Base-by-base conservation (phyloP, 768 basidiomycete species). In the Tulasnella sp. region DNA sequence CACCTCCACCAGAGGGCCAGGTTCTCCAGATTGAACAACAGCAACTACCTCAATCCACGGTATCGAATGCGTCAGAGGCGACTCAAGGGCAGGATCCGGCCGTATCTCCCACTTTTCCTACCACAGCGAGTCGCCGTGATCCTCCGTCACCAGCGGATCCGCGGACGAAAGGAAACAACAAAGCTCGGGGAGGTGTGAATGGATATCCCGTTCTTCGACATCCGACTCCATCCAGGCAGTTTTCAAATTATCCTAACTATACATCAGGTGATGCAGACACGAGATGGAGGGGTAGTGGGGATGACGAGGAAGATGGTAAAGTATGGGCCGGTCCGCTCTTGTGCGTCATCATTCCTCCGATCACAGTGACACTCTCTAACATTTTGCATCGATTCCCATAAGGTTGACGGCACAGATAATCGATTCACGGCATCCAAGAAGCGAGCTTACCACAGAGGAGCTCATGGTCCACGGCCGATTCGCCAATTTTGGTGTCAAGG, bases 161-260 rank as follows among this genome's bases (percentile, higher is more conserved):
- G 35, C 63, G 35, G 14, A 34, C 35, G n/a, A 26, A 44, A n/a
- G 40, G 6, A 2, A 19, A 22, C 17, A 22, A 11, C 4, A 59
- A 59, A 26, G 52, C 52, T 26, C 52, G 26, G n/a, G 52, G 52
- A 59, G 29, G 22, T n/a, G 52, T n/a, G n/a, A 59, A 59, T 12
- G 52, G 52, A 29, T 85, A 85, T 75, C 77, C 81, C 40, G 83
- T 80, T 35, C 79, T 90, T 70, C 82, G 78, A 12, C 81, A 85
- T 69, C 91, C 91, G 3, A 78, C 83, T 19, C 91, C 92, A 37
- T 81, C 85, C 3, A 76, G 75, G 16, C 82, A 81, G 3, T 86
- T 91, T 77, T 75, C 78, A 19, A 86, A 87, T 67, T 93, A 92
- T 79, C 92, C 91, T 14, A 87, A 88, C 76, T 87, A 85, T 76